A percentile compares a stretch with the other conserved stretches of the same genome.
phyloP scores from a whole-genome alignment of 169 alveolate species.

The Cryptosporidium ubiquitum region DNA sequence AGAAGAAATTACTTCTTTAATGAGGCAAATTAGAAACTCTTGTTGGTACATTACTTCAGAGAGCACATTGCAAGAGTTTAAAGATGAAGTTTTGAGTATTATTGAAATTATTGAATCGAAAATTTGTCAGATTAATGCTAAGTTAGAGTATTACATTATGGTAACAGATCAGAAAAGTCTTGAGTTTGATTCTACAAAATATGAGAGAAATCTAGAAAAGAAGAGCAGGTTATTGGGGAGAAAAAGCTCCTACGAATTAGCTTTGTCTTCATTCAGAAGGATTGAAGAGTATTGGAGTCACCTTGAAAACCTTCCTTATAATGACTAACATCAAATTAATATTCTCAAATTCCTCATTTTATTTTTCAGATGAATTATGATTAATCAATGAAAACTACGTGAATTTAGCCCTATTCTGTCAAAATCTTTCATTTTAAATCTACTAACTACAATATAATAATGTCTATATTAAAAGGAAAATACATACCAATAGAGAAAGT shows the following conservation, averaged over 20 bases:
- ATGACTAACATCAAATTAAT: too few species aligned
- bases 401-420: neutral
- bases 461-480: neutral
- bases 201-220: neutral
- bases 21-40: neutral
- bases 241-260: neutral
- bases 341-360: neutral
- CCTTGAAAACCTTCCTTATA: conserved; percentile 1
- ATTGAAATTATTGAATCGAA: neutral
- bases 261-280: conserved; percentile 4
- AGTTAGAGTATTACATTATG: neutral
- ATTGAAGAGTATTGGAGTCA: conserved; percentile 41
- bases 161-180: neutral
- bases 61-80: conserved; percentile 1
- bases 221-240: conserved; percentile 23
- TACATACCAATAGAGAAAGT: too few species aligned
- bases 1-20: neutral
- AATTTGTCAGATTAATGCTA: neutral
- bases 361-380: neutral
- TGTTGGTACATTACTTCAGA: conserved; percentile 4
- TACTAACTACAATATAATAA: neutral
- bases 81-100: neutral
- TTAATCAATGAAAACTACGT: neutral
- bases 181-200: neutral
- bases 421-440: too few species aligned